Base-by-base conservation (phyloP, 306 rosid genomes). In the Inga leiocalycina region DNA sequence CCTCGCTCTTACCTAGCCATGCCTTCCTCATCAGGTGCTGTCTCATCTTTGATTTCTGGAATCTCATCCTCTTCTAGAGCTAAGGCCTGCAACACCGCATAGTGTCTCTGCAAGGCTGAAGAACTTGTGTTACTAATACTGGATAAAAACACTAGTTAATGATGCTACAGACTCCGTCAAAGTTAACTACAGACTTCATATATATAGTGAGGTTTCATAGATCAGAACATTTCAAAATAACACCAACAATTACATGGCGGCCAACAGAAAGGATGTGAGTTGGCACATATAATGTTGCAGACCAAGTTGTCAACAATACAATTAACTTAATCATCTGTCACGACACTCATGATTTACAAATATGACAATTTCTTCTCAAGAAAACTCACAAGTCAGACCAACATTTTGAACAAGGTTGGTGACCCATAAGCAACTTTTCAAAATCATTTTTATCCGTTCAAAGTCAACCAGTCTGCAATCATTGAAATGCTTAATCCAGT, bases 31-130 rank as follows among this genome's bases (percentile, higher is more conserved):
- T 93, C 97, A 67, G 99, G 99, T 64, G 84, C 44, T 35, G 99
- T 93, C 85, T 95, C 98, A 82, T 95, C 99, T 75, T 75, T 91
- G 61, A 86, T 88, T 82, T 93, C 98, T 20, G 96, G 97, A 74
- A 95, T 90, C 37, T 93, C 99, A 78, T 86, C 91, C 84, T 93
- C 98, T 44, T 91, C 98, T 88, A 93, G 82, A 80, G 99, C 99
- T 73, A 93, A 86, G 68, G 99, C 97, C 90, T 93, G 94, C 85
- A 95, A 79, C 67, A 93, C 88, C 49, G 91, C 92, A 90, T 95
- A 95, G 82, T 95, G 98, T 73, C 94, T 92, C 94, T 95, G 98
- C 95, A 95, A 90, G 86, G 92, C 99, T 95, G 92, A 82, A 82
- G 44, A 82, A 32, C 77, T 57, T 44, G 30, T 17, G 74, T 72